phyloP scores from a whole-genome alignment of 2,329 filamentous ascomycete genomes.

The Gremmenia infestans region DNA sequence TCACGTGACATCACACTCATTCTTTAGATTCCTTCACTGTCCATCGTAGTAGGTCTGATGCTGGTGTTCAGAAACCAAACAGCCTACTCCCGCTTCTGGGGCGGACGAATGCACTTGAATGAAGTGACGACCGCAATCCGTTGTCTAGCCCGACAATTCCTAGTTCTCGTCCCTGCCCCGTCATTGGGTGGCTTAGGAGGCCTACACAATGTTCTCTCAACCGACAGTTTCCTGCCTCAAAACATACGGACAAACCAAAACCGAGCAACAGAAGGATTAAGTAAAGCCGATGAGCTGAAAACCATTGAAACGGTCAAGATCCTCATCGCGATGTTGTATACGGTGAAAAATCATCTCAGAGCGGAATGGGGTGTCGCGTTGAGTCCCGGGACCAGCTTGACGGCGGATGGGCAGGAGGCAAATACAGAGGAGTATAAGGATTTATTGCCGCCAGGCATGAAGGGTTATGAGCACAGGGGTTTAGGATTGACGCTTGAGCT shows the following conservation, averaged over 20 bases:
- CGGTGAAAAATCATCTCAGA: constrained; percentile 59
- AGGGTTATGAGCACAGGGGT: constrained; percentile 53
- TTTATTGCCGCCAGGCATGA: constrained; percentile 44
- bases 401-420: constrained; percentile 30
- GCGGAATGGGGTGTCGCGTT: constrained; percentile 53
- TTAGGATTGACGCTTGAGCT: constrained; percentile 56
- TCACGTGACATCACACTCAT: constrained; percentile 2
- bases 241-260: constrained; percentile 6
- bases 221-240: constrained; percentile 18
- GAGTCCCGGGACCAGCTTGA: constrained; percentile 26
- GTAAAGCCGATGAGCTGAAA: constrained; percentile 33
- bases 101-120: constrained; percentile 51
- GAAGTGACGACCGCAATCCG: constrained; percentile 53
- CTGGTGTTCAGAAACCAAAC: constrained; percentile 63
- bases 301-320: constrained; percentile 55
- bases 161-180: constrained; percentile 34
- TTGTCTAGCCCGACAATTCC: constrained; percentile 52
- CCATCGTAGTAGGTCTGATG: constrained; percentile 63
- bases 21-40: constrained; percentile 51
- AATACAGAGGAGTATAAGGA: constrained; percentile 44
- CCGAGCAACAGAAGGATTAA: constrained; percentile 3
- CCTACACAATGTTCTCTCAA: constrained; percentile 19
- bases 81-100: constrained; percentile 43
- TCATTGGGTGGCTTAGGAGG: constrained; percentile 15
- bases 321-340: constrained; percentile 56